Conservation (phyloP, 2,329 filamentous ascomycete genomes). For the Xylaria polymorpha region DNA sequence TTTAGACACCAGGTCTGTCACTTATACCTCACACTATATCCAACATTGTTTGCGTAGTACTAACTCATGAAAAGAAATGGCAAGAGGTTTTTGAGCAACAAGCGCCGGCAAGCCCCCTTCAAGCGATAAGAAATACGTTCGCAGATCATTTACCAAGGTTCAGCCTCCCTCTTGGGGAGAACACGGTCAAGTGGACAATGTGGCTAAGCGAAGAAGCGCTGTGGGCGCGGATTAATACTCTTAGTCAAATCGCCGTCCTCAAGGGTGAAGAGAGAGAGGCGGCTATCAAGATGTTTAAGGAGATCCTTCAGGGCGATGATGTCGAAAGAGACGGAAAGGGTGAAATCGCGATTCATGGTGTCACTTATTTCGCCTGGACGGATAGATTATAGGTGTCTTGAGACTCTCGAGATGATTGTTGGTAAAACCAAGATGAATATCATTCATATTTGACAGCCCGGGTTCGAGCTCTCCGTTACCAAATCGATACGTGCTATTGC, state of each 20-base stretch:
- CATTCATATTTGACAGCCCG: background rate
- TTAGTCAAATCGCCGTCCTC: conserved; percentile 75
- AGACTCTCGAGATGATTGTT: conserved; percentile 20
- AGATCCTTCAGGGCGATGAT: conserved; percentile 63
- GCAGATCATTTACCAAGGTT: conserved; percentile 61
- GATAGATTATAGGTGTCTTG: conserved; percentile 53
- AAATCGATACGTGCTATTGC: background rate
- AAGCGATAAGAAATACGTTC: conserved; percentile 59
- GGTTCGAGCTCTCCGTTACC: background rate
- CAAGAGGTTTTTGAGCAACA: conserved; percentile 72
- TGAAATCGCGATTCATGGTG: conserved; percentile 72
- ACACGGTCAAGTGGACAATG: conserved; percentile 66
- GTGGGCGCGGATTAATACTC: conserved; percentile 72
- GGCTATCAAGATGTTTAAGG: conserved; percentile 63
- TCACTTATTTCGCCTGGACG: conserved; percentile 73
- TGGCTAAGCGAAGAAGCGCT: conserved; percentile 69
- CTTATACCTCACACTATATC: background rate
- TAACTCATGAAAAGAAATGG: conserved; percentile 62
- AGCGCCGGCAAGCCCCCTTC: conserved; percentile 62
- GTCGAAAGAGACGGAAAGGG: conserved; percentile 70
- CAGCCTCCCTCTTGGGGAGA: conserved; percentile 69
- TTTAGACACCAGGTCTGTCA: conserved; percentile 67
- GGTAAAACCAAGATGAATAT: conserved; percentile 22
- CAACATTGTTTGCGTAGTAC: conserved; percentile 1
- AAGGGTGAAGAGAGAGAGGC: conserved; percentile 61